Percentiles rank a stretch among this genome's conserved stretches.
phyloP scores from a whole-genome alignment of 2,329 filamentous ascomycete species.

The Talaromyces pinophilus region DNA sequence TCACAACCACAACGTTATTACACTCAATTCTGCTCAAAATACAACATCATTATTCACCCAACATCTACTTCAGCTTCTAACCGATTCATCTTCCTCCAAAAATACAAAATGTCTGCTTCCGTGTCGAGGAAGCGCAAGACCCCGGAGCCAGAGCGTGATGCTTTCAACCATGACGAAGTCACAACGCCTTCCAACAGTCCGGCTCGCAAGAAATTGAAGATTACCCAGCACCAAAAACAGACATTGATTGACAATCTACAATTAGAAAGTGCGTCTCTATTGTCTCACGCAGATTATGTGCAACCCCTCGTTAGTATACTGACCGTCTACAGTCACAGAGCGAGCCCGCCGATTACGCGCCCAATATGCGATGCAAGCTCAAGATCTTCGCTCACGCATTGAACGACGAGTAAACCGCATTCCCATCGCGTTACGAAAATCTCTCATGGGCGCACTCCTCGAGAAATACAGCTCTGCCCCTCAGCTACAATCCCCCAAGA shows the following conservation, averaged over 20 bases:
- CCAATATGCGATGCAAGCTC: slow-evolving; percentile 84
- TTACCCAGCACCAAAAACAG: slow-evolving; percentile 75
- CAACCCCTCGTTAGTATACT: slow-evolving; percentile 2
- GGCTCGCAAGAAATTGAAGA: slow-evolving; percentile 62
- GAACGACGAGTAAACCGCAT: slow-evolving; percentile 94
- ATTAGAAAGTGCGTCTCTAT: slow-evolving; percentile 68
- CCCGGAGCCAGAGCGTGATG: slow-evolving; percentile 36
- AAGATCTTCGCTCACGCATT: slow-evolving; percentile 79
- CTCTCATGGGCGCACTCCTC: slow-evolving; percentile 79
- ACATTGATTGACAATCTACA: slow-evolving; percentile 86
- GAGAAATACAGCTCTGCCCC: slow-evolving; percentile 48
- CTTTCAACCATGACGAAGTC: slow-evolving; percentile 51
- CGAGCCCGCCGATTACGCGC: slow-evolving; percentile 83
- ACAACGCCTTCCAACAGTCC: slow-evolving; percentile 57
- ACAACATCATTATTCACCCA: too few relatives aligned
- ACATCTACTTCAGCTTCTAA: too few relatives aligned
- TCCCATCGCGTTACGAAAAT: slow-evolving; percentile 73
- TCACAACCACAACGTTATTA: background rate
- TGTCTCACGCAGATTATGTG: background rate
- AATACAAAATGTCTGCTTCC: slow-evolving; percentile 39
- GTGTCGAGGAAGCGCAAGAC: slow-evolving; percentile 44
- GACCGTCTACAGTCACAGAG: slow-evolving; percentile 67
- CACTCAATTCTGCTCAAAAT: background rate
- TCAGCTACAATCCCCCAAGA: slow-evolving; percentile 34
- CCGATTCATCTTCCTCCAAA: background rate